phyloP scores from a whole-genome alignment of 805 yeast genomes.

The Wickerhamomyces subpelliculosus region DNA sequence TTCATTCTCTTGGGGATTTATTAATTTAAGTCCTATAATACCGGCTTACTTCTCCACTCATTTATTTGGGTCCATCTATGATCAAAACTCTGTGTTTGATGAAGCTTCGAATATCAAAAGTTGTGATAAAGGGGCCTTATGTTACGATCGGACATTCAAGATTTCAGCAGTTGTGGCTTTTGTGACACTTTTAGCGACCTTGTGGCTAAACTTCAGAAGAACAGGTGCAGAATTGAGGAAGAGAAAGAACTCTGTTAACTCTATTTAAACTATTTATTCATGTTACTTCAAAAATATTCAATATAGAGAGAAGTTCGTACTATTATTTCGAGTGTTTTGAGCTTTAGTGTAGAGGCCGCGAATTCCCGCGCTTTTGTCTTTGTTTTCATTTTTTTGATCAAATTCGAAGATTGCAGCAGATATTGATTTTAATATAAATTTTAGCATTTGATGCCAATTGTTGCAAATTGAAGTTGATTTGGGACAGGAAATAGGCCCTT shows the following conservation, averaged over 20 bases:
- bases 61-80: conserved; percentile 59
- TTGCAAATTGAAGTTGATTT: too few relatives aligned
- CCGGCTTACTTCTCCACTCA: conserved; percentile 55
- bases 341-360: too few relatives aligned
- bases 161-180: conserved; percentile 27
- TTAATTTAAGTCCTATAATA: conserved; percentile 58
- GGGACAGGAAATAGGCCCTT: too few relatives aligned
- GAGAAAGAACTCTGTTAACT: neutral
- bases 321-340: too few relatives aligned
- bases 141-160: conserved; percentile 36
- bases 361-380: too few relatives aligned
- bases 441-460: too few relatives aligned
- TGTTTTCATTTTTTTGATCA: too few relatives aligned
- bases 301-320: too few relatives aligned
- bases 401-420: too few relatives aligned
- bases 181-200: conserved; percentile 6
- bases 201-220: conserved; percentile 9
- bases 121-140: conserved; percentile 20
- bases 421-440: too few relatives aligned
- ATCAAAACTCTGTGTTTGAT: conserved; percentile 28
- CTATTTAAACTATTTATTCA: neutral
- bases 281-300: neutral
- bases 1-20: conserved; percentile 68
- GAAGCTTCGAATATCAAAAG: conserved; percentile 6
- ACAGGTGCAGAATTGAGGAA: neutral